Base-by-base conservation (phyloP, 768 basidiomycete genomes). In the Lentinula boryana region DNA sequence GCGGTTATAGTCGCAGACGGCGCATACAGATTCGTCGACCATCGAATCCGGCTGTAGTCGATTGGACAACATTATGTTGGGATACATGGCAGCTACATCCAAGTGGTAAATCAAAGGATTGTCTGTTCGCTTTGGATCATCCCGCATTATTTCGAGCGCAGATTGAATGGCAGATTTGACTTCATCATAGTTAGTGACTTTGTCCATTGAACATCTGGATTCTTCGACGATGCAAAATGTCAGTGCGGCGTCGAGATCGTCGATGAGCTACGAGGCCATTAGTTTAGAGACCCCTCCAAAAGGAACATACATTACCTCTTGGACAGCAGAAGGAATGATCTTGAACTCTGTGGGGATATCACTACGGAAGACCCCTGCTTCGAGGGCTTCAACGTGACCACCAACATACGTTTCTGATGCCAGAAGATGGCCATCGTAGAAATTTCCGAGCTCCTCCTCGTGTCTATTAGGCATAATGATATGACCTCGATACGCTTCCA, bases 61-160 rank as follows among this genome's bases (percentile, higher is more conserved):
- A 70, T 99, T 99, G 16, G 95, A 98, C 79, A 99, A 88, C 97
- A 99, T 99, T 84, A 99, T 98, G 74, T 98, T 99, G 60, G 97
- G 97, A 72, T 99, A 98, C 97, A 99, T 99, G 64, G 97, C 97
- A 2, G 97, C 97, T 63, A 99, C 97, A 68, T 99, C 97, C 68
- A 98, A 75, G 73, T 99, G 97, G 74, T 99, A 99, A 69, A 99
- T 98, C 64, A 98, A 85, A 0, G 97, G 97, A 12, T 87, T 91
- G 76, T 98, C 95, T 46, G 80, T 78, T 13, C 96, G 91, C 58
- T 86, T 83, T 0, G 97, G 96, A 62, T 89, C 86, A 75, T 98
- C 95, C 31, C 93, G 93, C 80, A 98, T 89, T 64, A 86, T 70
- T 69, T 96, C 94, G 32, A 99, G 85, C 50, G 88, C 86, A 0